Evolutionary conservation across 108 stramenopile species (phyloP).

Genomic region (Cyclostephanos tholiformis): DNA sequence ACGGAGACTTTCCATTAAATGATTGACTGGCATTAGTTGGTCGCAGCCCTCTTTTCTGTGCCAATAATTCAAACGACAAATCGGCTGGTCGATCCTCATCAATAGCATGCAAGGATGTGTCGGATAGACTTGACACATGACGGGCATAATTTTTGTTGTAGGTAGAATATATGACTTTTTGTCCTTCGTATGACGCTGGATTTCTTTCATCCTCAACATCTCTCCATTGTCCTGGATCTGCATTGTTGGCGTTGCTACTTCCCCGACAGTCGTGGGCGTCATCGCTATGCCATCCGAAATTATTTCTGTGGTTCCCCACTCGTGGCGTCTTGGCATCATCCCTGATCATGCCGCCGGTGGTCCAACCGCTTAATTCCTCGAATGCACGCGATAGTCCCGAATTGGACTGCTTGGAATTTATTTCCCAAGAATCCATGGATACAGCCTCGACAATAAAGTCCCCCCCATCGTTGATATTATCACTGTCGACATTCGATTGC

Average conservation of each 20-base stretch:
- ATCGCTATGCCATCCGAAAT: background rate
- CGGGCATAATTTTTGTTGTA: background rate
- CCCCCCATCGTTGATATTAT: too few species aligned
- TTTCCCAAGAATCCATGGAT: too few species aligned
- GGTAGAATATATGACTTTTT: background rate
- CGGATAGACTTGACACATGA: slow-evolving; percentile 1
- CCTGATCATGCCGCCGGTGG: background rate
- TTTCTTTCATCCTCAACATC: background rate
- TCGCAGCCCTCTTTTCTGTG: slow-evolving; percentile 3
- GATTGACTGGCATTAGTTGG: background rate
- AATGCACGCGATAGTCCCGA: background rate
- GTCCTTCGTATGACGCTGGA: background rate
- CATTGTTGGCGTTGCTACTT: background rate
- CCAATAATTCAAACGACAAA: background rate
- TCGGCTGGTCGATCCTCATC: background rate
- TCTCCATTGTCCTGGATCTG: background rate
- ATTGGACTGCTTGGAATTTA: too few species aligned
- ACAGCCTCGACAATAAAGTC: too few species aligned
- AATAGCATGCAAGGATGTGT: slow-evolving; percentile 6
- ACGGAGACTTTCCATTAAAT: background rate
- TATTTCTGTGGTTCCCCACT: background rate
- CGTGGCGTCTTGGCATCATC: background rate
- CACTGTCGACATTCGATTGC: background rate
- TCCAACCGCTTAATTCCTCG: background rate
- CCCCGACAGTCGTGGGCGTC: background rate